phyloP scores from a whole-genome alignment of 352 stramenopile genomes.

The Phytophthora macrochlamydospora region DNA sequence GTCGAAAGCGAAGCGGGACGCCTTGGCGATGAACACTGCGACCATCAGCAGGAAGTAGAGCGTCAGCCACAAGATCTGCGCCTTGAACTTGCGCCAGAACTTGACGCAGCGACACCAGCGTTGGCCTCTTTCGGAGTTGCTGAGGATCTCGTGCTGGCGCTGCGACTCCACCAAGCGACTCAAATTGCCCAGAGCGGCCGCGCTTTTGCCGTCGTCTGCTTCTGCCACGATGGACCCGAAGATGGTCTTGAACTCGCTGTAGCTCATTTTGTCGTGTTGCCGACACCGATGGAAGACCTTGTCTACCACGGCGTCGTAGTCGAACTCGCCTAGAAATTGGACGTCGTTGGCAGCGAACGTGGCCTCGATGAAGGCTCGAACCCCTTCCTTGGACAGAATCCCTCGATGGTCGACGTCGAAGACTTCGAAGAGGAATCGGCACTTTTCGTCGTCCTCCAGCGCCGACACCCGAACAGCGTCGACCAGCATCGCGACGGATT shows the following conservation, averaged over 20 bases:
- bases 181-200: conserved; percentile 12
- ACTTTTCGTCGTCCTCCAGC: conserved; percentile 55
- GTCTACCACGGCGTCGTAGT: conserved; percentile 52
- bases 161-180: conserved; percentile 4
- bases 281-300: conserved; percentile 54
- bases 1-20: conserved; percentile 41
- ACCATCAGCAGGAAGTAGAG: conserved; percentile 52
- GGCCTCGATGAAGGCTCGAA: conserved; percentile 62
- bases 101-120: conserved; percentile 33
- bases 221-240: conserved; percentile 43
- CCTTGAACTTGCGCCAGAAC: conserved; percentile 50
- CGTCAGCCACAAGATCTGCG: conserved; percentile 56
- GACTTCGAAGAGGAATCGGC: conserved; percentile 70
- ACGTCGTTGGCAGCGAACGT: conserved; percentile 64
- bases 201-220: conserved; percentile 29
- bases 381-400: conserved; percentile 51
- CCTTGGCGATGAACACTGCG: conserved; percentile 55
- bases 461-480: conserved; percentile 59
- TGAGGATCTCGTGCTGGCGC: conserved; percentile 7
- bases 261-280: conserved; percentile 55
- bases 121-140: conserved; percentile 20
- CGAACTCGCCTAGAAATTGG: conserved; percentile 53
- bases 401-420: conserved; percentile 58
- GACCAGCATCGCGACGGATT: conserved; percentile 62
- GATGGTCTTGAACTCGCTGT: conserved; percentile 52